Conservation (phyloP, 1,139 yeast genomes). For the Yamadazyma sp. region DNA sequence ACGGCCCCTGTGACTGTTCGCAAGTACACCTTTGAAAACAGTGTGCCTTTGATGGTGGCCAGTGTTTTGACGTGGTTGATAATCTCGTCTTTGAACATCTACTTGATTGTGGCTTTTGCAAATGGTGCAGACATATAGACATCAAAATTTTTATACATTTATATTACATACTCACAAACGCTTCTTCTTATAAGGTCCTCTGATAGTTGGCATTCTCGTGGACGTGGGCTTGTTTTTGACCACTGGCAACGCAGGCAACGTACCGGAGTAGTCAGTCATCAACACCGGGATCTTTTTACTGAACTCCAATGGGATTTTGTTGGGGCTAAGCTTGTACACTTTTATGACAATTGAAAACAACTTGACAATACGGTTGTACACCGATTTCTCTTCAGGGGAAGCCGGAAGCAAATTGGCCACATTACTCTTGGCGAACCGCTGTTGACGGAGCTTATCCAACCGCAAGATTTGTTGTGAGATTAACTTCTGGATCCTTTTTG, state of each 20-base stretch:
- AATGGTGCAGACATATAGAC: slow-evolving; percentile 67
- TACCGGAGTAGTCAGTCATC: slow-evolving; percentile 73
- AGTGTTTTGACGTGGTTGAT: slow-evolving; percentile 68
- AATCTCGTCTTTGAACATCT: slow-evolving; percentile 72
- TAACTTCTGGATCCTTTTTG: slow-evolving; percentile 43
- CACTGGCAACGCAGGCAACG: slow-evolving; percentile 62
- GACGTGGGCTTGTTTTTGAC: slow-evolving; percentile 22
- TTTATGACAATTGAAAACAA: slow-evolving; percentile 32
- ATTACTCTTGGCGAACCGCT: slow-evolving; percentile 44
- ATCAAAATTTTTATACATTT: too few relatives aligned
- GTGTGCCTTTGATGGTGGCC: slow-evolving; percentile 49
- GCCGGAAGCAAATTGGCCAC: slow-evolving; percentile 31
- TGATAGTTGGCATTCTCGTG: slow-evolving; percentile 39
- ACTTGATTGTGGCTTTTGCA: slow-evolving; percentile 66
- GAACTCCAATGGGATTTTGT: slow-evolving; percentile 32
- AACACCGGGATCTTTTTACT: slow-evolving; percentile 63
- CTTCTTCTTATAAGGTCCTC: slow-evolving; percentile 43
- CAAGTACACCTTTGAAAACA: slow-evolving; percentile 59
- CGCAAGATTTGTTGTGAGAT: slow-evolving; percentile 58
- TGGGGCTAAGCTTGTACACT: slow-evolving; percentile 26
- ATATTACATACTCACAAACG: slow-evolving; percentile 5
- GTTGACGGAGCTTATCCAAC: slow-evolving; percentile 63
- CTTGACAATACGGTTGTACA: slow-evolving; percentile 44
- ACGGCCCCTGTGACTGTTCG: slow-evolving; percentile 13
- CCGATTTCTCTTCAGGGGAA: slow-evolving; percentile 26